Base-by-base conservation (phyloP, 192 early-diverging fungal species). In the Coemansia sp. region DNA sequence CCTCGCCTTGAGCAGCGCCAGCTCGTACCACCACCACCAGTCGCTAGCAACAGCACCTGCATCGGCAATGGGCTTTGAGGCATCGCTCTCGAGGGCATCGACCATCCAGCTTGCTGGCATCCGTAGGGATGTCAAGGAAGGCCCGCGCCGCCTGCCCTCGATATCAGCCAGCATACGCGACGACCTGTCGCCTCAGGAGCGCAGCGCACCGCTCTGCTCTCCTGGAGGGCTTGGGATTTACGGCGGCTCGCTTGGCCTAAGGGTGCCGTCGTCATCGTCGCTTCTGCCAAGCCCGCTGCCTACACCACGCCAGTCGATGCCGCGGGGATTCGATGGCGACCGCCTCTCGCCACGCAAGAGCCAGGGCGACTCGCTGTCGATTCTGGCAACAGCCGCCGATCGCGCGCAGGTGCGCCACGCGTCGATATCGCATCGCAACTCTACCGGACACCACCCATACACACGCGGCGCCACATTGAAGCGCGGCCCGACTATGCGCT, bases 81-180 rank as follows among this genome's bases (percentile, higher is more conserved):
- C 48, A 11, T 50, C 48, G 22, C 52, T 57, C 22, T 40, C 62
- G 14, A 42, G 52, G 25, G 23, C 59, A 40, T 40, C 61, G 58
- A 40, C 55, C 4, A 75, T 81, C 57, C 75, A 45, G 52, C 59
- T 82, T 50, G 79, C 79, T 0, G 74, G 54, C 5, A 76, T 82
- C 55, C 59, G 67, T 20, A 52, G 67, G 8, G 74, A 82, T 45
- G 71, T 66, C n/a, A 61, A 59, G 11, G 79, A 82, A 34, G 79
- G 79, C 9, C 79, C 79, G 52, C 79, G 79, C 3, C 74, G 79
- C 0, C 49, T 82, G 67, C 79, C 79, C 17, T 82, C 79, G 11
- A 82, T 82, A 13, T 76, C 79, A 0, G 79, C 64, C 42, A 67
- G 59, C 20, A 40, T 81, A 20, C 74, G 61, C 49, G 20, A 32